phyloP scores from a whole-genome alignment of 768 basidiomycete genomes.

The Amanita subjunquillea region DNA sequence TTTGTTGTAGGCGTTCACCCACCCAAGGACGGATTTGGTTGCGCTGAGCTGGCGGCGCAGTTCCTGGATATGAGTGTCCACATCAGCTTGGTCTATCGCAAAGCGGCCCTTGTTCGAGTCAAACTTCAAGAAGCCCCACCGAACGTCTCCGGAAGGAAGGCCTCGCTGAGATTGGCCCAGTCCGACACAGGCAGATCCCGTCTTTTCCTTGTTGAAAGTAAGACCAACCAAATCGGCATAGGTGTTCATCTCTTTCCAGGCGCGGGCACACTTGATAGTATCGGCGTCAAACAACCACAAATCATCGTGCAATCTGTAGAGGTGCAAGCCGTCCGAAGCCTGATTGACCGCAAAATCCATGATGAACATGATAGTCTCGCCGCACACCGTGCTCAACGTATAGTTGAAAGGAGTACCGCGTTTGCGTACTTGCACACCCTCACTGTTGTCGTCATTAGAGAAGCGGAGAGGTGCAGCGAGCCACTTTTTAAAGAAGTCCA shows the following conservation, averaged over 20 bases:
- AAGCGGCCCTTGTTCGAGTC: slow-evolving; percentile 20
- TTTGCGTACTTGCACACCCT: slow-evolving; percentile 20
- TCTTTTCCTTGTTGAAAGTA: slow-evolving; percentile 30
- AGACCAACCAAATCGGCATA: slow-evolving; percentile 30
- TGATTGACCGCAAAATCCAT: slow-evolving; percentile 42
- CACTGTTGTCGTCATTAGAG: slow-evolving; percentile 15
- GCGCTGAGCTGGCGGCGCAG: slow-evolving; percentile 24
- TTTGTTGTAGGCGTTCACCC: slow-evolving; percentile 28
- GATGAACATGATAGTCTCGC: slow-evolving; percentile 29
- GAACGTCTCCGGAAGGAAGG: slow-evolving; percentile 24
- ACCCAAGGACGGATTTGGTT: slow-evolving; percentile 28
- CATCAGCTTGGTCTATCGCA: slow-evolving; percentile 24
- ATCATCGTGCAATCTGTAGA: slow-evolving; percentile 37
- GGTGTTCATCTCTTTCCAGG: slow-evolving; percentile 31
- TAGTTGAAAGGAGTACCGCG: slow-evolving; percentile 35
- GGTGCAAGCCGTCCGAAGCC: slow-evolving; percentile 26
- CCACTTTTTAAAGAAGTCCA: slow-evolving; percentile 22
- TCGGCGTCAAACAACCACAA: slow-evolving; percentile 32
- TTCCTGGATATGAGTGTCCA: slow-evolving; percentile 26
- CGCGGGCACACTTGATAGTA: slow-evolving; percentile 20
- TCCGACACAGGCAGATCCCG: slow-evolving; percentile 28
- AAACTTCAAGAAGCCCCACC: slow-evolving; percentile 31
- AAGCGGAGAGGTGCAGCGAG: slow-evolving; percentile 24
- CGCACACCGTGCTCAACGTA: slow-evolving; percentile 21
- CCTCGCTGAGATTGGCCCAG: neutral